Percentiles rank a stretch among this genome's conserved stretches.
phyloP scores from a whole-genome alignment of 306 rosid genomes.

The Ochetophila trinervis region DNA sequence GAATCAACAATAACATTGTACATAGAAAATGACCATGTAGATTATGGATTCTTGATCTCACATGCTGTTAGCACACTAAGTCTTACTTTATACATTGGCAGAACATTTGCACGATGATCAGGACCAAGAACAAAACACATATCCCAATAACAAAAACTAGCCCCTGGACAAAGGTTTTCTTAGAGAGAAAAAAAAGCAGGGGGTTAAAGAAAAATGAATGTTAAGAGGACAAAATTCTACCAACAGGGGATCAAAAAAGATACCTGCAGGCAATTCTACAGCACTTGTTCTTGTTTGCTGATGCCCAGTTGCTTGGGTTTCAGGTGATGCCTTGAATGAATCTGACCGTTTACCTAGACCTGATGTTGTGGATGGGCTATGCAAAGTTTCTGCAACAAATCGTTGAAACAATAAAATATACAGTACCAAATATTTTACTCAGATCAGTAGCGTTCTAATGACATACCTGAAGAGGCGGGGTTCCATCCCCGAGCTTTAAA shows the following conservation, averaged over 20 bases:
- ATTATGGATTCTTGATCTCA: no score
- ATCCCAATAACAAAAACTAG: neutral
- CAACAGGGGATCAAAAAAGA: no score
- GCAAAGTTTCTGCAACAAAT: constrained; percentile 44
- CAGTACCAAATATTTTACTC: neutral
- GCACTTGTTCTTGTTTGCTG: constrained; percentile 40
- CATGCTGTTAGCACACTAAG: no score
- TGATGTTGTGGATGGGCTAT: constrained; percentile 32
- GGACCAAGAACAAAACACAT: no score
- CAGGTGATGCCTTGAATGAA: constrained; percentile 32
- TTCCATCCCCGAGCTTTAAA: constrained; percentile 57
- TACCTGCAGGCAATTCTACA: constrained; percentile 56
- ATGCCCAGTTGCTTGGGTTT: constrained; percentile 28
- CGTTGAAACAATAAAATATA: constrained; percentile 23
- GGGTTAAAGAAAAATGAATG: no score
- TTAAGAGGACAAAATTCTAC: no score
- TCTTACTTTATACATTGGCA: no score
- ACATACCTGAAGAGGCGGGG: constrained; percentile 41
- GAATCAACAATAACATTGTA: no score
- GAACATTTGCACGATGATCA: no score
- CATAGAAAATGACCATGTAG: no score
- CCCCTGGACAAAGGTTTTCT: neutral
- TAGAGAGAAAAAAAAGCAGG: neutral
- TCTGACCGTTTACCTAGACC: constrained; percentile 32
- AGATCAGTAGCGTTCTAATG: constrained; percentile 15